Evolutionary conservation across 495 filamentous ascomycete species (phyloP), one percentile per base, ranked within the genome.

Genomic region (Hypoxylon fragiforme): DNA sequence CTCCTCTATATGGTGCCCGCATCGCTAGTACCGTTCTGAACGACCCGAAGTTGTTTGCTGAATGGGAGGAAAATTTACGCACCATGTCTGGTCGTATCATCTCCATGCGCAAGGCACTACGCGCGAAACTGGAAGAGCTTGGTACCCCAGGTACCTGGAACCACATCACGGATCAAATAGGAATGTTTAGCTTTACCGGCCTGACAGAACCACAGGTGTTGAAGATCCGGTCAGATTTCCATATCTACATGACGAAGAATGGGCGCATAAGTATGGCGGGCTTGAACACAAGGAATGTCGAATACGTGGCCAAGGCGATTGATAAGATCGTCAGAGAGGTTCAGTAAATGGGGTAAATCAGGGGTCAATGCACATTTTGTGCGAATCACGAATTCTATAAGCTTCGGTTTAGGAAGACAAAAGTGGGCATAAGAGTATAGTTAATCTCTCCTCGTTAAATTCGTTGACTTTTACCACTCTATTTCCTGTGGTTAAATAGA

Each of bases 181-280:
- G 94, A 64, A 99, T 99, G 94, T 99, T 99, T 75, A 92, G 87
- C 66, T 99, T 95, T 70, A 99, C 94, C 1, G 94, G 94, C 0
- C 69, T 99, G 70, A 85, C 68, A 1, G 92, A 97, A 78, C 65
- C 78, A 41, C 94, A 99, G 71, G 94, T 96, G n/a, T 62, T 82
- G 70, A 82, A 84, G 70, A 67, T 99, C 54, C 78, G 89, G 44
- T 81, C 85, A 39, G 85, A 92, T 58, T 86, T 77, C 62, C 95
- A 97, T 67, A 80, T 99, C 30, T 99, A 99, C 70, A 95, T 97
- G 89, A 97, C 95, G 20, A 97, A 97, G 83, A 99, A 99, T 64
- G 94, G 94, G 8, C 84, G 94, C 26, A 96, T 97, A 69, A 91
- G 86, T 44, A 97, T 99, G 90, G 94, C 94, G 1, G 94, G 94